Conservation (phyloP, 805 yeast genomes). For the Cyberlindnera bimundalis region DNA sequence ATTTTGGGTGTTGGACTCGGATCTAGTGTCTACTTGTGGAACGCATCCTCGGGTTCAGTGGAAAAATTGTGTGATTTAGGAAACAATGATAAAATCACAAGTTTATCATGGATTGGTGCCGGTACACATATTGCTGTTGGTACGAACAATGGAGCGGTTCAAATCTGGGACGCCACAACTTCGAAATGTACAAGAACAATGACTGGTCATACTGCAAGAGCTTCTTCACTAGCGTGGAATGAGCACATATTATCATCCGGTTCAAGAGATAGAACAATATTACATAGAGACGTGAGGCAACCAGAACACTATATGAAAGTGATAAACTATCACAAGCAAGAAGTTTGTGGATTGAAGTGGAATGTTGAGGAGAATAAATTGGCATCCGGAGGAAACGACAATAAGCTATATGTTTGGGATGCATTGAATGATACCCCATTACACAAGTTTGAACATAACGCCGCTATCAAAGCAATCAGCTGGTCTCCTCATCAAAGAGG, state of each 20-base stretch:
- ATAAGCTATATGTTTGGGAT: slow-evolving; percentile 83
- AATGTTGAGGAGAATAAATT: slow-evolving; percentile 84
- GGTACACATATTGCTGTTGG: slow-evolving; percentile 96
- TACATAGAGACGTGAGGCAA: slow-evolving; percentile 88
- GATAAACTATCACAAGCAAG: slow-evolving; percentile 79
- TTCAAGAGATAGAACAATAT: slow-evolving; percentile 75
- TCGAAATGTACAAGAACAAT: slow-evolving; percentile 82
- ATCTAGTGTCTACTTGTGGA: slow-evolving; percentile 85
- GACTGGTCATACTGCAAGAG: slow-evolving; percentile 87
- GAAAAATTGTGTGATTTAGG: slow-evolving; percentile 74
- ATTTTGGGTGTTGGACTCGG: slow-evolving; percentile 88
- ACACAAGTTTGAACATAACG: slow-evolving; percentile 79
- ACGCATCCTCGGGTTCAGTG: slow-evolving; percentile 81
- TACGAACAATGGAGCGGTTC: slow-evolving; percentile 80
- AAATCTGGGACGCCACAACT: slow-evolving; percentile 90
- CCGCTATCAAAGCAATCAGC: slow-evolving; percentile 94
- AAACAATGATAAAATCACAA: slow-evolving; percentile 68
- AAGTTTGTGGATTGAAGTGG: slow-evolving; percentile 96
- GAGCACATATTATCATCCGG: slow-evolving; percentile 87
- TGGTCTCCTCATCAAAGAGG: slow-evolving; percentile 99
- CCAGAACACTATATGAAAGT: slow-evolving; percentile 76
- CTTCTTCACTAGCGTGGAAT: slow-evolving; percentile 90
- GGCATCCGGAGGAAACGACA: slow-evolving; percentile 96
- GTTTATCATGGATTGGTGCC: slow-evolving; percentile 89
- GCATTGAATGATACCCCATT: slow-evolving; percentile 65